These are phyloP conservation scores for Chamaenerion angustifolium DNA, from an alignment of 345 rosid species.

Conservation along the genomic window DNA sequence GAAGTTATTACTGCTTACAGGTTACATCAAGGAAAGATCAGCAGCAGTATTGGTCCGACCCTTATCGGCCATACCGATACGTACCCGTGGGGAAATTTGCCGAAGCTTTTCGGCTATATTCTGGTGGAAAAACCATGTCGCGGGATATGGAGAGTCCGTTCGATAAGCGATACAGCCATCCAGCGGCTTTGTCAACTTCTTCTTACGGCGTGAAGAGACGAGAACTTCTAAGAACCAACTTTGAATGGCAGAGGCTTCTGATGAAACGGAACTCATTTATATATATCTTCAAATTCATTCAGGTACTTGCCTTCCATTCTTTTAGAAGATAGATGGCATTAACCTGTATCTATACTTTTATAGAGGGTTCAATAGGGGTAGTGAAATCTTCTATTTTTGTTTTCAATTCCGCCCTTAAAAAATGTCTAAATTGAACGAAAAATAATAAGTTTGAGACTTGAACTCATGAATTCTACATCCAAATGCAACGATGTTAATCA, in stretches of 20 bases:
- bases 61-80: slow-evolving; percentile 59
- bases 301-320: slow-evolving; percentile 32
- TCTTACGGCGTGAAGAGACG: slow-evolving; percentile 47
- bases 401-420: no score
- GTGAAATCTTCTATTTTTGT: no score
- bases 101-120: slow-evolving; percentile 57
- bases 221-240: slow-evolving; percentile 65
- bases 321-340: neutral
- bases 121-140: slow-evolving; percentile 42
- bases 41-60: slow-evolving; percentile 86
- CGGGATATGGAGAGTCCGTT: slow-evolving; percentile 57
- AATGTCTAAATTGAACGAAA: no score
- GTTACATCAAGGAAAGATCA: slow-evolving; percentile 88
- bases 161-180: slow-evolving; percentile 76
- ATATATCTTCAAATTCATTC: slow-evolving; percentile 85
- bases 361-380: no score
- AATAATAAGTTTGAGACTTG: no score
- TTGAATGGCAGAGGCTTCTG: slow-evolving; percentile 75
- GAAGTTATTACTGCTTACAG: slow-evolving; percentile 26
- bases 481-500: no score
- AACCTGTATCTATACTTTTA: no score
- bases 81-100: slow-evolving; percentile 78
- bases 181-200: slow-evolving; percentile 82
- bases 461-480: no score
- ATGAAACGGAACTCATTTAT: slow-evolving; percentile 90